phyloP scores from a whole-genome alignment of 306 rosid genomes.

The Pyrus pyrifolia region DNA sequence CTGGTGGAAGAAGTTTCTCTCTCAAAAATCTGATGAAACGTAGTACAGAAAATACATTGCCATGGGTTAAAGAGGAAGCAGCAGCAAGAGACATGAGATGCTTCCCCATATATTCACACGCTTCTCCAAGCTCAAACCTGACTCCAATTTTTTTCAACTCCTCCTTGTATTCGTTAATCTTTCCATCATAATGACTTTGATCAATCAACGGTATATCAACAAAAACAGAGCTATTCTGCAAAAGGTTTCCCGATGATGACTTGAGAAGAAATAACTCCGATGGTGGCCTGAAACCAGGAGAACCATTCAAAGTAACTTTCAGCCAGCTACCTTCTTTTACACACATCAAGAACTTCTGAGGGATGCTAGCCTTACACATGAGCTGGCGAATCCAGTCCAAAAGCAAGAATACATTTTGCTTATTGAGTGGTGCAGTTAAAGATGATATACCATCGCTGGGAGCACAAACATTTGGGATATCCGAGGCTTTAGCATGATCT shows the following conservation, averaged over 20 bases:
- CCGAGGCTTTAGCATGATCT: constrained; percentile 34
- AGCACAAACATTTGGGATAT: constrained; percentile 53
- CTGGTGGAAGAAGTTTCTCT: constrained; percentile 14
- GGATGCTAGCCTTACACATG: neutral
- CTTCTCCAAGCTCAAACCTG: constrained; percentile 57
- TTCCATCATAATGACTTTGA: constrained; percentile 33
- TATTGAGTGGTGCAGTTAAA: constrained; percentile 42
- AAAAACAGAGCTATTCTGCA: constrained; percentile 47
- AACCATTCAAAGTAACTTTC: constrained; percentile 38
- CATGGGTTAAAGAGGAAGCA: constrained; percentile 25
- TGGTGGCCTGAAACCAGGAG: constrained; percentile 39
- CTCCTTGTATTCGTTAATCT: constrained; percentile 33
- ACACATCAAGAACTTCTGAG: constrained; percentile 36
- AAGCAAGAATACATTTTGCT: constrained; percentile 49
- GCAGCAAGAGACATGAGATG: constrained; percentile 56
- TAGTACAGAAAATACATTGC: constrained; percentile 41
- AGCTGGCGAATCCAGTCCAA: constrained; percentile 53
- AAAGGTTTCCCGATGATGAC: constrained; percentile 40
- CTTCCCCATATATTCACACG: constrained; percentile 50
- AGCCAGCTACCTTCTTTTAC: constrained; percentile 64
- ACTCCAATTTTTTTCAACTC: constrained; percentile 66
- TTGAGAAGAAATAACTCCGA: constrained; percentile 43
- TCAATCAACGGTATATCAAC: constrained; percentile 74
- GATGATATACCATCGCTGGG: constrained; percentile 47
- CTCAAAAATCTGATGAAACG: constrained; percentile 44